Percentiles rank a stretch among this genome's conserved stretches.
Conservation (phyloP, 345 rosid species). For the Eucalyptus polybractea region DNA sequence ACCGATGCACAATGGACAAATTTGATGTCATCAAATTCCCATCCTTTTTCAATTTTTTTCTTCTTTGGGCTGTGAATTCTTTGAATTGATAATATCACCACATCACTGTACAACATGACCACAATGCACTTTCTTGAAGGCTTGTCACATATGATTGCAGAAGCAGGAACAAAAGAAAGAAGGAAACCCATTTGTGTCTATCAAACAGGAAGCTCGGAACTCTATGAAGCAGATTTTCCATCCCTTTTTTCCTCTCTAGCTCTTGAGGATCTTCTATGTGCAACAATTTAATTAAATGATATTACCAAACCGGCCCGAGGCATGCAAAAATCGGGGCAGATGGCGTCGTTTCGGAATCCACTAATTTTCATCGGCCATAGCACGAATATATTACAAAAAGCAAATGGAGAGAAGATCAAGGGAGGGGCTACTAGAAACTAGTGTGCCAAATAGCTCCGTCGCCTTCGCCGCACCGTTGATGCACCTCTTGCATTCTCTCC, state of each 20-base stretch:
- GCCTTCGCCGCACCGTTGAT: constrained; percentile 61
- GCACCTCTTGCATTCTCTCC: constrained; percentile 64
- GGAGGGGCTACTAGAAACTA: constrained; percentile 25
- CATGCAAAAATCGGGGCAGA: constrained; percentile 26
- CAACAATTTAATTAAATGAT: constrained; percentile 19
- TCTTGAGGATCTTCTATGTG: neutral
- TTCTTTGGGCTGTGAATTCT: neutral
- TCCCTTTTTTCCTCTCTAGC: neutral
- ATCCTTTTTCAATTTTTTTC: neutral
- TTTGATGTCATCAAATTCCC: neutral
- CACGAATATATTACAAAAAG: neutral
- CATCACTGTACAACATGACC: neutral
- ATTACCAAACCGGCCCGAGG: constrained; percentile 20
- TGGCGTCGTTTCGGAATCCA: neutral
- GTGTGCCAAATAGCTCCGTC: constrained; percentile 82
- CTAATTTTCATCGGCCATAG: neutral
- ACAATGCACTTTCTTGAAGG: neutral
- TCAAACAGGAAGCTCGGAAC: neutral
- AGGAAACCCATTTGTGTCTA: neutral
- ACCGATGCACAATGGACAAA: neutral
- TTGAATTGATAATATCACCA: neutral
- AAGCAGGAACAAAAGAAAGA: neutral
- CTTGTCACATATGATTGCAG: neutral
- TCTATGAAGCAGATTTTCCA: neutral
- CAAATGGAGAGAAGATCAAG: neutral